Base-by-base conservation (phyloP, 1,284 basidiomycete genomes). In the Sparassis latifolia region DNA sequence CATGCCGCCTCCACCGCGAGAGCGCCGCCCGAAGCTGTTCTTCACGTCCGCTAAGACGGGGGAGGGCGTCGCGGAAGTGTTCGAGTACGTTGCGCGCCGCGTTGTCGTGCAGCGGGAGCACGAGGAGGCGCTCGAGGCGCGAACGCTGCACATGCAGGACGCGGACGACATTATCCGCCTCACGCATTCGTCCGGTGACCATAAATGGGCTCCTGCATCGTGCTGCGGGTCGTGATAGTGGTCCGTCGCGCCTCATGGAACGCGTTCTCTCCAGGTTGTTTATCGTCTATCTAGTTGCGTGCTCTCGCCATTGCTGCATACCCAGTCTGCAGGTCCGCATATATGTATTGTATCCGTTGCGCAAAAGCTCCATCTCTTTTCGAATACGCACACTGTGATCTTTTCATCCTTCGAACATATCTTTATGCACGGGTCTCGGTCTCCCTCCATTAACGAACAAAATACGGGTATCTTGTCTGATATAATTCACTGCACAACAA, bases 21-120 rank as follows among this genome's bases (percentile, higher is more conserved):
- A 79, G 41, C 69, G 64, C 2, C 77, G 83, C 2, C 82, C 84
- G 0, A 76, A 72, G 57, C 66, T 87, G 4, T 86, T 89, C 65
- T 82, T 85, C 61, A 79, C 85, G 5, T 86, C 82, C 1, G 86
- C 87, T 3, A 86, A 86, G 65, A 86, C 83, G 9, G 86, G 87
- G 0, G 73, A 76, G 44, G 81, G 83, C n/a, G 82, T 89, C 1
- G 51, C 63, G 2, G 79, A 81, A 1, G 79, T 87, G 12, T 89
- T 89, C 60, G 81, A 80, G 59, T 86, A 87, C 57, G 70, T 89
- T 45, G 82, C 79, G 3, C 60, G 66, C 44, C 69, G 85, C 27
- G 82, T 88, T 4, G 72, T 81, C 35, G 59, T 63, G 54, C 69
- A 73, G 51, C 81, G 79, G 79, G 84, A 82, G 58, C 79, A 79